Conservation (phyloP, 2,329 filamentous ascomycete genomes). For the Conoideocrella luteorostrata region DNA sequence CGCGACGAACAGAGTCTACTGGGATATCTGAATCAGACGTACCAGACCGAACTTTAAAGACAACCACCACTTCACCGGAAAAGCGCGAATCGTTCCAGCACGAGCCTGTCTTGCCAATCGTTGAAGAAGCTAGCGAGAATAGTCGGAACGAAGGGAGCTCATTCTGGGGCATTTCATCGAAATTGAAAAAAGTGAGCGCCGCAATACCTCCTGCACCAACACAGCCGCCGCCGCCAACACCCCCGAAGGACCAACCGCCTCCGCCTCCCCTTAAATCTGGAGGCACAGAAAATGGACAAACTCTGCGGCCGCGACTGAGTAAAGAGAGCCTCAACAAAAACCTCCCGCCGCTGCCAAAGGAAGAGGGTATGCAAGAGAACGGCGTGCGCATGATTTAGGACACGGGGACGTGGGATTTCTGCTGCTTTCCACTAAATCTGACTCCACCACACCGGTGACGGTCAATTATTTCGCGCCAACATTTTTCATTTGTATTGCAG, state of each 20-base stretch:
- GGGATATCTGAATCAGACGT: slow-evolving; percentile 41
- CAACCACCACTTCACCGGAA: slow-evolving; percentile 27
- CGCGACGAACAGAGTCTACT: slow-evolving; percentile 25
- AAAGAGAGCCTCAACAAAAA: slow-evolving; percentile 55
- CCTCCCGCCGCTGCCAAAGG: slow-evolving; percentile 48
- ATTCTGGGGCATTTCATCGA: slow-evolving; percentile 32
- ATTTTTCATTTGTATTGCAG: slow-evolving; percentile 5
- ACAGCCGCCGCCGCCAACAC: slow-evolving; percentile 30
- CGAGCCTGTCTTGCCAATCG: slow-evolving; percentile 64
- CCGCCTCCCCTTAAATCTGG: slow-evolving; percentile 20
- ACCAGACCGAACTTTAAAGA: slow-evolving; percentile 53
- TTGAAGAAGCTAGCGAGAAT: slow-evolving; percentile 82
- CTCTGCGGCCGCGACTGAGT: slow-evolving; percentile 35
- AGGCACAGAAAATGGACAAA: slow-evolving; percentile 43
- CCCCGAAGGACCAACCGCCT: slow-evolving; percentile 20
- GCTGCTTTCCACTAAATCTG: slow-evolving; percentile 11
- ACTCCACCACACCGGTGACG: neutral
- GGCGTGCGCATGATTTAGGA: slow-evolving; percentile 27
- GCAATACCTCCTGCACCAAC: slow-evolving; percentile 35
- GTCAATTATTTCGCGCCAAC: neutral
- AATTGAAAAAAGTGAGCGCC: slow-evolving; percentile 24
- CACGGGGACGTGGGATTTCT: slow-evolving; percentile 13
- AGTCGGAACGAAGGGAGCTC: slow-evolving; percentile 40
- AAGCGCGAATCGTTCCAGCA: slow-evolving; percentile 51
- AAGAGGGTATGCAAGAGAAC: slow-evolving; percentile 21